Evolutionary conservation across 257 asterid species (phyloP), one percentile per base, ranked within the genome.

Genomic region (Ophiorrhiza pumila): DNA sequence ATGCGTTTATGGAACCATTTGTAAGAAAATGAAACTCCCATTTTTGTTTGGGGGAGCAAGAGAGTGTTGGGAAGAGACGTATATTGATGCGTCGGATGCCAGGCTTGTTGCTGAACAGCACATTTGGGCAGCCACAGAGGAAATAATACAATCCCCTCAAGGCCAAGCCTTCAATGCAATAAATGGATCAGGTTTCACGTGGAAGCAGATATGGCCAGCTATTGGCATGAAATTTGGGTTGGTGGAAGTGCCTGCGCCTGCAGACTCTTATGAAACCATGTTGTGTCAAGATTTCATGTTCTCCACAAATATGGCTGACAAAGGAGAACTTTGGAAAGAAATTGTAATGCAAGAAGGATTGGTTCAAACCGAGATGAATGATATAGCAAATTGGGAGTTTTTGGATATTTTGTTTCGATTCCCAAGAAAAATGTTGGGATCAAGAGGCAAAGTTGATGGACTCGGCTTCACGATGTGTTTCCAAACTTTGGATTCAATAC

Each of bases 51-150:
- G 96, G 0, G 98, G 98, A 20, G 81, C 80, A 7, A 82, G 74
- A 47, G 77, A 82, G 27, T 81, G 94, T n/a, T 92, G 98, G 98
- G 98, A 90, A 60, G 90, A 90, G 53, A 85, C 82, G 85, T 81
- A 42, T 76, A 55, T 92, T 0, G 98, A 92, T 34, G 82, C 85
- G 49, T 92, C 96, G 0, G 98, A 92, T 73, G 94, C 92, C 20
- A 84, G 96, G 23, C 92, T 92, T 6, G 94, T 90, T 49, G 96
- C 96, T 0, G 96, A 85, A 35, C 98, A 92, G 58, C 98, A 92
- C 71, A 76, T 87, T 37, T 92, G 95, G 91, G 85, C 86, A 3
- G 85, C 96, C 17, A 87, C 83, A 7, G 73, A 79, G 69, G 53
- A 29, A 17, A 25, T n/a, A 41, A 15, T 42, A 0, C 73, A 76